Conservation (phyloP, 495 filamentous ascomycete species). For the Penicillium roqueforti region DNA sequence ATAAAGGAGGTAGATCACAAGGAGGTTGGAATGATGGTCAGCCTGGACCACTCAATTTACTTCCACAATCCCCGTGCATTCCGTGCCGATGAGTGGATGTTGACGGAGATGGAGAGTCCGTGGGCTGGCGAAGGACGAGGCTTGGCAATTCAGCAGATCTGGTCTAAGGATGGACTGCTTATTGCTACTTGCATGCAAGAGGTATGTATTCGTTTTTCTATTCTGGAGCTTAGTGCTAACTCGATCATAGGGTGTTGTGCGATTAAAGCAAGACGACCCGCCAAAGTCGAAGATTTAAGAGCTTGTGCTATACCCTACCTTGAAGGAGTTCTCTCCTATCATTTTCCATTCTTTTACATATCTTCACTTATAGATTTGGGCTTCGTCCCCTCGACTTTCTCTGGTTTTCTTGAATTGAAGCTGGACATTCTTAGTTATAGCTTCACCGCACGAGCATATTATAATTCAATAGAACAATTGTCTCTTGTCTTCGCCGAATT, state of each 20-base stretch:
- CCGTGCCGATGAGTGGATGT: slow-evolving; percentile 89
- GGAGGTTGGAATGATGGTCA: slow-evolving; percentile 91
- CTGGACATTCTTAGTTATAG: neutral
- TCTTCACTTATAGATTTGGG: slow-evolving; percentile 10
- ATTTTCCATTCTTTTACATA: slow-evolving; percentile 9
- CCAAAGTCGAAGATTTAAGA: slow-evolving; percentile 39
- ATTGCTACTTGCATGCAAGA: slow-evolving; percentile 60
- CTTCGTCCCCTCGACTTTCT: neutral
- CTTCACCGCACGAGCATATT: neutral
- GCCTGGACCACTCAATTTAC: slow-evolving; percentile 88
- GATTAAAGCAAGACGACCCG: slow-evolving; percentile 43
- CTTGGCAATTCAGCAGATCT: slow-evolving; percentile 83
- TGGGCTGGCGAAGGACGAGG: slow-evolving; percentile 90
- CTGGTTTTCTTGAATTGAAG: neutral
- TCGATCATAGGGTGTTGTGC: slow-evolving; percentile 39
- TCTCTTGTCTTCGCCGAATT: neutral
- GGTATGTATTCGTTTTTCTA: slow-evolving; percentile 27
- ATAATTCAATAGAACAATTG: slow-evolving; percentile 1
- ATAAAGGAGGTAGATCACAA: slow-evolving; percentile 25
- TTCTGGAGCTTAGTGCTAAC: slow-evolving; percentile 8
- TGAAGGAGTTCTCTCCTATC: neutral
- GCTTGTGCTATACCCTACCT: slow-evolving; percentile 10
- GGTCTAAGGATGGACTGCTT: slow-evolving; percentile 73
- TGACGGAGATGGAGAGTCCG: slow-evolving; percentile 86
- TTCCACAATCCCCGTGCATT: slow-evolving; percentile 83